These are phyloP conservation scores for Gossypium trilobum DNA, from an alignment of 441 rosid genomes.

Conservation along the genomic window DNA sequence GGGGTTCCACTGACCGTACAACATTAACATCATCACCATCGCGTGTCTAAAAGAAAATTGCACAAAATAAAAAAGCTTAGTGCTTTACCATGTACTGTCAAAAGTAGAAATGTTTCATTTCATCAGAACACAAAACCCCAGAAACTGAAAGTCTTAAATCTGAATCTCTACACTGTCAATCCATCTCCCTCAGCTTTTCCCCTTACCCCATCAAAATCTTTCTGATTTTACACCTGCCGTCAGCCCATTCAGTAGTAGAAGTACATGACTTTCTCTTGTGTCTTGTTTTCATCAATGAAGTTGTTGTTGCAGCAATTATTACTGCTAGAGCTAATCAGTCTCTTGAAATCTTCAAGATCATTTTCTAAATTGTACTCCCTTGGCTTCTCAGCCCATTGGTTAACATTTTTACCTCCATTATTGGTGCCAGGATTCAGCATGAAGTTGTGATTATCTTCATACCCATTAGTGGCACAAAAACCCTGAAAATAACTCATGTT, in stretches of 20 bases:
- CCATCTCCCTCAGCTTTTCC: slow-evolving; percentile 3
- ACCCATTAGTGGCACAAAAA: slow-evolving; percentile 20
- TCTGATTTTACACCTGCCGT: slow-evolving; percentile 50
- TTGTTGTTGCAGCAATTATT: not conserved
- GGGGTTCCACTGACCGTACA: slow-evolving; percentile 19
- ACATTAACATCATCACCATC: slow-evolving; percentile 7
- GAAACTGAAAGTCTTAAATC: slow-evolving; percentile 28
- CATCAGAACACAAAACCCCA: slow-evolving; percentile 33
- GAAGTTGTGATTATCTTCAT: slow-evolving; percentile 30
- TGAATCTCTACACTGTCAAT: slow-evolving; percentile 16
- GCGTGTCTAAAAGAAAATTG: slow-evolving; percentile 21
- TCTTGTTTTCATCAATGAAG: slow-evolving; percentile 35
- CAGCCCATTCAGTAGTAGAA: slow-evolving; percentile 34
- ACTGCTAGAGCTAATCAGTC: slow-evolving; percentile 26
- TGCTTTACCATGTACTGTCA: slow-evolving; percentile 34
- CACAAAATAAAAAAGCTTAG: slow-evolving; percentile 16
- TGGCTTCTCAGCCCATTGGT: slow-evolving; percentile 27
- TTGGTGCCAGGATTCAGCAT: slow-evolving; percentile 24
- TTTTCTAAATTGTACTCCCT: slow-evolving; percentile 20
- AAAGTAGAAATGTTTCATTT: slow-evolving; percentile 30
- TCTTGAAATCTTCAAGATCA: slow-evolving; percentile 41
- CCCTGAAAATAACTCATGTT: slow-evolving; percentile 23
- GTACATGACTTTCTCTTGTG: slow-evolving; percentile 30
- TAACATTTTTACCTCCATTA: slow-evolving; percentile 14
- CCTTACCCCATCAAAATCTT: slow-evolving; percentile 72